Base-by-base conservation (phyloP, 192 early-diverging fungal genomes). In the Coemansia sp. region DNA sequence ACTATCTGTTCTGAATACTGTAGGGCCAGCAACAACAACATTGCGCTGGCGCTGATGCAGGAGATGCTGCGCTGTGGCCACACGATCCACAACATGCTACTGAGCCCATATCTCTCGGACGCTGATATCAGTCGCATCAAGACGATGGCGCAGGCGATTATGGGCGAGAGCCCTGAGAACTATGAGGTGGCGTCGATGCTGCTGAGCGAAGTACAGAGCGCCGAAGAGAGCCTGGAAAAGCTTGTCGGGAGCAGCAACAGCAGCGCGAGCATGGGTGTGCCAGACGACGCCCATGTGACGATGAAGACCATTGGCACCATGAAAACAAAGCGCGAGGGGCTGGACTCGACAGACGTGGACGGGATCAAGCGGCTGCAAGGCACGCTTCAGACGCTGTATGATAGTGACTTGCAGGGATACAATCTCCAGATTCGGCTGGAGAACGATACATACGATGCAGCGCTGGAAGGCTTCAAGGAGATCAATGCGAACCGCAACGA, bases 381-480 rank as follows among this genome's bases (percentile, higher is more conserved):
- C 10, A 82, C 85, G 12, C 77, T 94, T n/a, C 53, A 67, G 28
- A 77, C 84, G 0, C 59, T 84, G 3, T 48, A 64, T 14, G 48
- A 76, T 29, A 72, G 70, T 50, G 71, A 79, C 12, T 71, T 83
- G 26, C 60, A 77, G 27, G 68, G 75, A 20, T 88, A 80, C 61
- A 82, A 88, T 13, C 76, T 83, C 41, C 92, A 98, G 59, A 39
- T 84, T 11, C 81, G 81, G 44, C 61, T 98, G 0, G 92, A 98
- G 64, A 83, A 86, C 41, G 83, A 85, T 19, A 80, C 92, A 0
- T 83, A 87, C 34, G 80, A 84, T 22, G 79, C 84, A 0, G 89
- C 90, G 6, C 55, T 87, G 5, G 83, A 85, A 30, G 79, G 79
- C 30, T 66, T 80, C 43, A 69, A 80, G 13, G 68, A 80, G 20